Evolutionary conservation across 805 yeast genomes (phyloP), one percentile per base, ranked within the genome.

Genomic region (Saturnispora hagleri): DNA sequence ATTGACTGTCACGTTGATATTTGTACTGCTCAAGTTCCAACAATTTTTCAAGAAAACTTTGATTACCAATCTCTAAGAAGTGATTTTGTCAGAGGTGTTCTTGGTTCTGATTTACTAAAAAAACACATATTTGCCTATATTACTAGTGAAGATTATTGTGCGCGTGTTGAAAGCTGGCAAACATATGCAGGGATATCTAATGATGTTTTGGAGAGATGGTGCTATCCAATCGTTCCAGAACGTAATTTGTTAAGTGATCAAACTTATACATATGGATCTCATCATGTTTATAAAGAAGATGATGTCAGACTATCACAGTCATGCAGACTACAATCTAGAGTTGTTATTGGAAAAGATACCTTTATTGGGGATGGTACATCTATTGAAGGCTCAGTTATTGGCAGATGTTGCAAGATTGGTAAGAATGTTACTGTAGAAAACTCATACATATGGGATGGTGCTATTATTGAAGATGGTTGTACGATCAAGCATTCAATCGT

Each of bases 1-100:
- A 90, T 93, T 53, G 99, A 93, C 71, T 93, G 99, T 66, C 93
- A 86, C 65, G 89, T 93, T 51, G 99, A 93, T 69, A 89, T 93
- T 55, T 93, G 99, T 68, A 77, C 97, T 6, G 89, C 95, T 2
- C 89, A 84, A 58, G 97, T 93, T 10, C 97, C 97, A 1, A 93
- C 95, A 15, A 84, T 91, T 55, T 93, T 91, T 71, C 95, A 89
- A 61, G 99, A 93, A 62, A 91, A 93, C 67, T 93, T 93, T 61
- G 99, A 93, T 70, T 93, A 90, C 66, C 97, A 91, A 67, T 73
- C 79, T 49, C 72, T 91, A 56, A 78, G 99, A 66, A 74, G 78
- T 35, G 98, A 93, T 69, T 93, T 91, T 63, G 86, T 91, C 31
- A 84, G 80, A 59, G 97, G 98, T 51, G 93, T 91, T 26, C 73